A percentile compares a stretch with the other conserved stretches of the same genome.
Conservation (phyloP, 306 rosid genomes). For the Quercus variabilis region DNA sequence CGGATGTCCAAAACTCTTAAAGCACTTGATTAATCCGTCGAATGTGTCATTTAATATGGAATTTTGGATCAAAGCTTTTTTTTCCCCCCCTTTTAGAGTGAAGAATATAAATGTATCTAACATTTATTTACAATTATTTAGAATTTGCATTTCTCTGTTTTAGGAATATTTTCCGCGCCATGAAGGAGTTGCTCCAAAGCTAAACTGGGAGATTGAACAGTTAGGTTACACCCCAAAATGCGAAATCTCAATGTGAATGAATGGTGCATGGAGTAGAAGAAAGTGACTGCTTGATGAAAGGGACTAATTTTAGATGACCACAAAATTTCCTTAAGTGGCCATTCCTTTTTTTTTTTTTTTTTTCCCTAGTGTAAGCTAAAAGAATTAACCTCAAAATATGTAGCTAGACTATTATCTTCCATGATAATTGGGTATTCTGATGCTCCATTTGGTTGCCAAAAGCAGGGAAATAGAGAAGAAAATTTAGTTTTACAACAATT, state of each 20-base stretch:
- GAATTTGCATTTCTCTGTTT: background rate
- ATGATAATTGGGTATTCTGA: slow-evolving; percentile 6
- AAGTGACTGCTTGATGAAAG: slow-evolving; percentile 26
- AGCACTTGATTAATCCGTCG: no score
- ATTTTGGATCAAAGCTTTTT: no score
- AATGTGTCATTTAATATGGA: no score
- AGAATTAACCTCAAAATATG: slow-evolving; percentile 20
- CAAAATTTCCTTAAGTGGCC: slow-evolving; percentile 25
- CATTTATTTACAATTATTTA: background rate
- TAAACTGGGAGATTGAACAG: slow-evolving; percentile 82
- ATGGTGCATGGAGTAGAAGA: slow-evolving; percentile 15
- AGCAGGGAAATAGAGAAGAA: background rate
- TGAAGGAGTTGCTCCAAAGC: slow-evolving; percentile 85
- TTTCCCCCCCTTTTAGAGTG: no score
- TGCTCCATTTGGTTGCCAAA: background rate
- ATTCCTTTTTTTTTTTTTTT: slow-evolving; percentile 20
- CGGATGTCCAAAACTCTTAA: no score
- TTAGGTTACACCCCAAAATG: slow-evolving; percentile 38
- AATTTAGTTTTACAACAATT: background rate
- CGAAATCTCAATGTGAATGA: slow-evolving; percentile 49
- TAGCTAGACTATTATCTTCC: slow-evolving; percentile 27
- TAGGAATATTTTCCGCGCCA: slow-evolving; percentile 88
- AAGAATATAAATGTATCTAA: background rate
- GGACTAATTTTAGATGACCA: slow-evolving; percentile 45
- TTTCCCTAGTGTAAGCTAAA: slow-evolving; percentile 36